Evolutionary conservation across 768 basidiomycete genomes (phyloP).

Genomic region (Cubamyces lactineus): DNA sequence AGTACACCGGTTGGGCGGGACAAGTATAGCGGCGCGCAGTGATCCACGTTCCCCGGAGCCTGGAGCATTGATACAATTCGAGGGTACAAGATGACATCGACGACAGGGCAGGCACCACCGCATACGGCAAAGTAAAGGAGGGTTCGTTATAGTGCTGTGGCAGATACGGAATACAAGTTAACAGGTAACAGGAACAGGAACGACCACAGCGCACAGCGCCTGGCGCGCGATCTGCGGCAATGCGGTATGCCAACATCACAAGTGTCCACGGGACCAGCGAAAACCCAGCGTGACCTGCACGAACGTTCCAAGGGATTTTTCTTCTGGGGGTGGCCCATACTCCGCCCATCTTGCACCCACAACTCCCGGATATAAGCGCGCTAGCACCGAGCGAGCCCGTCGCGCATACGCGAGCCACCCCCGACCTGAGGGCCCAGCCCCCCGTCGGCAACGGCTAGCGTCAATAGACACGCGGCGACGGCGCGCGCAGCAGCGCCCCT

Average conservation of each 20-base stretch:
- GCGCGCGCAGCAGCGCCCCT: slow-evolving; percentile 6
- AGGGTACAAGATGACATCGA: slow-evolving; percentile 10
- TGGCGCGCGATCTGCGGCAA: not conserved
- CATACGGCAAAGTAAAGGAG: slow-evolving; percentile 7
- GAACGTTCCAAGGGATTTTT: slow-evolving; percentile 13
- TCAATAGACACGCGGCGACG: slow-evolving; percentile 12
- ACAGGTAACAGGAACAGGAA: slow-evolving; percentile 10
- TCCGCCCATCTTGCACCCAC: slow-evolving; percentile 11
- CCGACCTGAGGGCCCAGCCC: slow-evolving; percentile 15
- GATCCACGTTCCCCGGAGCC: slow-evolving; percentile 21
- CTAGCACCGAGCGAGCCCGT: slow-evolving; percentile 17
- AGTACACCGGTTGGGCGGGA: not conserved
- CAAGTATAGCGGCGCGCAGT: slow-evolving; percentile 15
- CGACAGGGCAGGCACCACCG: not conserved
- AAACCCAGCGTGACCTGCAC: slow-evolving; percentile 3
- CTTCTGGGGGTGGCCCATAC: not conserved
- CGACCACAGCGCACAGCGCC: not conserved
- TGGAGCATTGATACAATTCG: slow-evolving; percentile 19
- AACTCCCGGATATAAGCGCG: slow-evolving; percentile 22
- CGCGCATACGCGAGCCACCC: slow-evolving; percentile 16
- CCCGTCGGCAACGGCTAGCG: not conserved
- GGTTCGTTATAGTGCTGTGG: slow-evolving; percentile 12
- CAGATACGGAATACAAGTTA: not conserved
- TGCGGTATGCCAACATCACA: not conserved
- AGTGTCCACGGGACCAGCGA: slow-evolving; percentile 13